Base-by-base conservation (phyloP, 2,329 filamentous ascomycete genomes). In the Thielaviopsis ethacetica region DNA sequence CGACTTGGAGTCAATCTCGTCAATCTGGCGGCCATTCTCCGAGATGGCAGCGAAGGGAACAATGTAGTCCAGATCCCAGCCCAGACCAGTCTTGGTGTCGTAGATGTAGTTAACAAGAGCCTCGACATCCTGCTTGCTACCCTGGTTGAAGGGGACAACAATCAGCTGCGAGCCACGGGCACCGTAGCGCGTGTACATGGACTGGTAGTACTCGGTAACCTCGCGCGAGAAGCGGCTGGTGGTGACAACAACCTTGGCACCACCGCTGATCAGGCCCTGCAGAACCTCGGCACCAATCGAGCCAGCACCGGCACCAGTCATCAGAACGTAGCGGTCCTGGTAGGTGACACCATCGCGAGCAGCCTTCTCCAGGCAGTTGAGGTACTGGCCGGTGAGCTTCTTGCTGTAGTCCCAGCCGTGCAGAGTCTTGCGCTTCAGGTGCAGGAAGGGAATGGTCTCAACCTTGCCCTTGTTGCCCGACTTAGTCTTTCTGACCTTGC, bases 391-490 rank as follows among this genome's bases (percentile, higher is more conserved):
- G 24, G 93, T 97, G 60, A 98, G 81, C 76, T 94, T 96, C 81
- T 97, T 98, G 82, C 89, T 97, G 77, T 97, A 98, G 68, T 97
- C 91, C 93, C 93, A 98, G 62, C 91, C 91, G 67, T 95, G 86
- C 62, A 91, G 82, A 58, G 88, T 84, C 73, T 95, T 94, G 72
- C 89, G 87, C 81, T 96, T 96, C 60, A 98, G 77, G 71, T 98
- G 93, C 57, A 98, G 75, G 83, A 98, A 98, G 38, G 93, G 93
- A 65, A 98, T 94, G 19, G 93, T 95, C 76, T 97, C 91, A 60
- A 94, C 84, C 77, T 95, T 96, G 71, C 90, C 90, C 77, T 93
- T 94, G 66, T 78, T 75, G 51, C 78, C 74, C 62, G 76, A 79
- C 64, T 77, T 79, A 57, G 71, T 70, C 69, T 79, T 80, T 61